These are phyloP conservation scores for Calocybe cyanea DNA, from an alignment of 768 basidiomycete genomes.

Conservation along the genomic window DNA sequence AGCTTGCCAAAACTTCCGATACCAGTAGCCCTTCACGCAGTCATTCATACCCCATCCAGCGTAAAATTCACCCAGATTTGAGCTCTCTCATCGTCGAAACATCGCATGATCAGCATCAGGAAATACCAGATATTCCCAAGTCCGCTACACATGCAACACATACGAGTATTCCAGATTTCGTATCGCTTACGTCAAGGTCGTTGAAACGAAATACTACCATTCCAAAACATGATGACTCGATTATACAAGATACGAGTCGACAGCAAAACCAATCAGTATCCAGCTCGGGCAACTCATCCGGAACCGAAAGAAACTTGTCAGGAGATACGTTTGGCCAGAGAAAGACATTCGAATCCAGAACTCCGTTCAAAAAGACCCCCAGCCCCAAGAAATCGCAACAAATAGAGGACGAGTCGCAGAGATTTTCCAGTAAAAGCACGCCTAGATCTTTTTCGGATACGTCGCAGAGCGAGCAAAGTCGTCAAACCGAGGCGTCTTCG, in stretches of 20 bases:
- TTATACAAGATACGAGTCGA: not conserved
- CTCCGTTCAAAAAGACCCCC: slow-evolving; percentile 11
- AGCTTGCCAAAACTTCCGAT: not conserved
- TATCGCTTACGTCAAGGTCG: slow-evolving; percentile 13
- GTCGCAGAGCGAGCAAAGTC: slow-evolving; percentile 12
- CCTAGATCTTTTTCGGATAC: slow-evolving; percentile 11
- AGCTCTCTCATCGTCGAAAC: slow-evolving; percentile 24
- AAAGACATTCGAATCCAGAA: slow-evolving; percentile 1
- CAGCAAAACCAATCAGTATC: slow-evolving; percentile 9
- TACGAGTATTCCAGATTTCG: slow-evolving; percentile 5
- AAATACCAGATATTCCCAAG: not conserved
- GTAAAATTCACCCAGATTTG: slow-evolving; percentile 37
- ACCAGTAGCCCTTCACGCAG: not conserved
- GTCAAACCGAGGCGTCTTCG: slow-evolving; percentile 21
- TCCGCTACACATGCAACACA: not conserved
- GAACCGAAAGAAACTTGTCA: slow-evolving; percentile 9
- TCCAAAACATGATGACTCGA: not conserved
- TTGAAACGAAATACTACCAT: slow-evolving; percentile 7
- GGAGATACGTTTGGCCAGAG: slow-evolving; percentile 17
- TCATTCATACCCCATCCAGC: slow-evolving; percentile 13
- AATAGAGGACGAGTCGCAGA: not conserved
- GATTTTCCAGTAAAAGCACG: slow-evolving; percentile 6
- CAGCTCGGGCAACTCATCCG: slow-evolving; percentile 10
- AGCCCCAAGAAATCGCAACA: slow-evolving; percentile 2
- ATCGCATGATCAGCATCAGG: slow-evolving; percentile 9